Evolutionary conservation across 1,284 basidiomycete species (phyloP), one percentile per base, ranked within the genome.

Genomic region (Exobasidium cylindrosporum): DNA sequence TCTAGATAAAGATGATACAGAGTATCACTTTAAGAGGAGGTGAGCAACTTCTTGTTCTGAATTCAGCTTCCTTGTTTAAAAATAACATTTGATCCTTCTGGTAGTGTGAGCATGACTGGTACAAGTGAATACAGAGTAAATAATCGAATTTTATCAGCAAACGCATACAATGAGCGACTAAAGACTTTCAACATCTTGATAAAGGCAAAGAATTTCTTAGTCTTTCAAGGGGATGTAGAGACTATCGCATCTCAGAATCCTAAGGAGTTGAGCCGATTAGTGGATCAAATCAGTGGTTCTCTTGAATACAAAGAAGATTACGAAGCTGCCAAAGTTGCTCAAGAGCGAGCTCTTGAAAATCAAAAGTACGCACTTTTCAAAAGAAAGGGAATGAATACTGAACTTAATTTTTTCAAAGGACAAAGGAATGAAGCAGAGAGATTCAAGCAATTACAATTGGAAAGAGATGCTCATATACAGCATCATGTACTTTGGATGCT

Each of bases 121-220:
- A 84, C 87, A 6, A 94, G 92, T 58, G 78, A 79, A 60, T 79
- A 77, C 60, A 60, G 76, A 7, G 69, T 76, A 65, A 78, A 79
- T 46, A 72, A 69, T 40, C 64, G 74, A 21, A 59, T 65, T 10
- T 68, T 68, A 11, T 63, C 69, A 32, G 68, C 73, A 26, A 60
- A 66, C 3, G 67, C 69, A 46, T 79, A 79, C 67, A 77, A 74
- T 53, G 46, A 58, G 2, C 67, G 66, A 52, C 72, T 79, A 4
- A 69, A 74, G 55, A 68, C 72, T 54, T 73, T 77, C 67, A 97
- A 97, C 78, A 92, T 99, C 74, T 89, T 98, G 60, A 94, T 98
- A 78, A 97, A 97, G 82, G 96, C 96, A 23, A 97, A 97, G 83
- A 98, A 98, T 83, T 98, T 98, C 78, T 88, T 98, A 59, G 96